phyloP scores from a whole-genome alignment of 768 basidiomycete species.

The Flagelloscypha sp. region DNA sequence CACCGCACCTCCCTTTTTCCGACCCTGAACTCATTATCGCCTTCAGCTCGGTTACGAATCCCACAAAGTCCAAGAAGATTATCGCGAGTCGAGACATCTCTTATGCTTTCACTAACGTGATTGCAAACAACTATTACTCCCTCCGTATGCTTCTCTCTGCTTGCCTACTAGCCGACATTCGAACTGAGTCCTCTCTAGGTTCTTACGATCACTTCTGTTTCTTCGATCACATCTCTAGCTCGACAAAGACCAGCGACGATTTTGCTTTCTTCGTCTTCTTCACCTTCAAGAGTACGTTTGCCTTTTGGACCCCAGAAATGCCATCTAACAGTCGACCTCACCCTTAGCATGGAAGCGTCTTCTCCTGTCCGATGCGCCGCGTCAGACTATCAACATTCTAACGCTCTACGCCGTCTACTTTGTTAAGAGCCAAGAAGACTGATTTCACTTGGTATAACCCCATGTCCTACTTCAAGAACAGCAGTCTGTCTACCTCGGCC shows the following conservation, averaged over 20 bases:
- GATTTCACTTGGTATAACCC: constrained; percentile 68
- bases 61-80: constrained; percentile 85
- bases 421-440: constrained; percentile 38
- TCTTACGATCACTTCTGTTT: constrained; percentile 98
- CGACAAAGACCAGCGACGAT: constrained; percentile 93
- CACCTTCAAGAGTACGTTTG: constrained; percentile 84
- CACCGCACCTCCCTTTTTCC: constrained; percentile 9
- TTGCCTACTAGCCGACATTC: constrained; percentile 6
- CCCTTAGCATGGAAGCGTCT: constrained; percentile 76
- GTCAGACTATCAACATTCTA: constrained; percentile 95
- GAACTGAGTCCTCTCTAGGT: constrained; percentile 41
- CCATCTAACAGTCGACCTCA: background rate
- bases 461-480: constrained; percentile 72
- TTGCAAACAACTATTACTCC: constrained; percentile 95
- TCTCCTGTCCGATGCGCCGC: constrained; percentile 87
- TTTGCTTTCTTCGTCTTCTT: constrained; percentile 99
- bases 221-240: constrained; percentile 93
- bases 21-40: constrained; percentile 6
- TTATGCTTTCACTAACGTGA: constrained; percentile 95
- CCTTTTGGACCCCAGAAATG: background rate
- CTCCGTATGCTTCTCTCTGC: constrained; percentile 51
- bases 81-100: constrained; percentile 94
- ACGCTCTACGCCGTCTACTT: constrained; percentile 90
- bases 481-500: constrained; percentile 69
- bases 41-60: constrained; percentile 82